Evolutionary conservation across 208 protist genomes (phyloP), one percentile per base, ranked within the genome.

Genomic region (Wallacemonas sp.): DNA sequence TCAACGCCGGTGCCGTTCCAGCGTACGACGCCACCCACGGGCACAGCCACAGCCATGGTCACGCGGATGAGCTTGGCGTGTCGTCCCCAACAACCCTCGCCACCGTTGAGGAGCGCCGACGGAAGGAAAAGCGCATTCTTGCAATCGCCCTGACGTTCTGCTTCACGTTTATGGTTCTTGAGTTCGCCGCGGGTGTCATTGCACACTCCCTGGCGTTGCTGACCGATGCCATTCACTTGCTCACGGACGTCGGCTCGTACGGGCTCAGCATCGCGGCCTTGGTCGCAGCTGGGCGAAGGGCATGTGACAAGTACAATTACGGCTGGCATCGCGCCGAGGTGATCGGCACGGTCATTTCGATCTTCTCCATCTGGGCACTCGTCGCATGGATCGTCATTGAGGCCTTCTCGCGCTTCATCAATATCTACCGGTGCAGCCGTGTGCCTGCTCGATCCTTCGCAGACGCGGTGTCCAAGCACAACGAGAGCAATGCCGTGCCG

Each of bases 261-360:
- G 84, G 62, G 5, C 70, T 97, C 34, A 92, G 82, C 59, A 87
- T 96, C 27, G 88, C 84, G 36, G 88, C 91, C 4, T 82, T 96
- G 26, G 46, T 86, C 36, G 79, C 91, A 9, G 82, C 90, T 0
- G 67, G 88, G 14, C 73, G 75, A 26, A 60, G 70, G 4, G 84
- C 88, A 28, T 94, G 82, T 36, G 62, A 69, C 19, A 85, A 83
- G 68, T 88, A 91, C 70, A 95, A 68, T 68, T 97, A 96, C 76
- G 93, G 93, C 45, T 96, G 86, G 78, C 85, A 93, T 66, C 83
- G 91, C 33, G 93, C 91, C 4, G 93, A 97, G 79, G 91, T 97
- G 26, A 80, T 97, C 31, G 93, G 93, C 31, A 94, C 93, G 33
- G 75, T 97, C 14, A 82, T 88, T 34, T 95, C 88, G 5, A 80